Conservation (phyloP, 2,329 filamentous ascomycete genomes). For the Claviceps maximensis region DNA sequence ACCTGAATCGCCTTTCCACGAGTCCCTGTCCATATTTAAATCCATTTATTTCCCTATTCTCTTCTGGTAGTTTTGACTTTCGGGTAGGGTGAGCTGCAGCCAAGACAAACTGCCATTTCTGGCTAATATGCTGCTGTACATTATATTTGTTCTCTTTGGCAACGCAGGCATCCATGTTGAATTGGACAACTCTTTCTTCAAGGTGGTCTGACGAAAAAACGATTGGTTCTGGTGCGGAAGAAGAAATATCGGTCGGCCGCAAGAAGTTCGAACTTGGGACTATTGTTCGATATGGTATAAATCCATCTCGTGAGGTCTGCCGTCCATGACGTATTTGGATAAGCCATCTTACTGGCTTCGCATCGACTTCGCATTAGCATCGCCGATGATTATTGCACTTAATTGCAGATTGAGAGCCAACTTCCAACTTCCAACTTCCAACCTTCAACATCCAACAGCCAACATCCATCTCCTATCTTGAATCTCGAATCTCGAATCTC, state of each 20-base stretch:
- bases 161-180: background rate
- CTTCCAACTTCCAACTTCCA: no score
- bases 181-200: background rate
- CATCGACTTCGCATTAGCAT: background rate
- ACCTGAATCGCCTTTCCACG: background rate
- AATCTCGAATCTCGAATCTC: background rate
- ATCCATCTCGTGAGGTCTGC: background rate
- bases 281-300: background rate
- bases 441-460: no score
- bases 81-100: background rate
- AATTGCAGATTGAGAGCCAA: no score
- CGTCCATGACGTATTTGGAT: background rate
- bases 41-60: background rate
- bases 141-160: background rate
- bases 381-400: no score
- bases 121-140: background rate
- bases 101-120: background rate
- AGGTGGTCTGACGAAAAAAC: background rate
- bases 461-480: background rate
- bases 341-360: no score
- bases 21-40: background rate
- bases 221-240: background rate
- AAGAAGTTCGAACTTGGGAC: background rate
- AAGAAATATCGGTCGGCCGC: background rate
- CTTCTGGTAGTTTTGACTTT: background rate